These are phyloP conservation scores for Ettlia oleoabundans DNA, from an alignment of 139 green algal genomes.

Conservation along the genomic window DNA sequence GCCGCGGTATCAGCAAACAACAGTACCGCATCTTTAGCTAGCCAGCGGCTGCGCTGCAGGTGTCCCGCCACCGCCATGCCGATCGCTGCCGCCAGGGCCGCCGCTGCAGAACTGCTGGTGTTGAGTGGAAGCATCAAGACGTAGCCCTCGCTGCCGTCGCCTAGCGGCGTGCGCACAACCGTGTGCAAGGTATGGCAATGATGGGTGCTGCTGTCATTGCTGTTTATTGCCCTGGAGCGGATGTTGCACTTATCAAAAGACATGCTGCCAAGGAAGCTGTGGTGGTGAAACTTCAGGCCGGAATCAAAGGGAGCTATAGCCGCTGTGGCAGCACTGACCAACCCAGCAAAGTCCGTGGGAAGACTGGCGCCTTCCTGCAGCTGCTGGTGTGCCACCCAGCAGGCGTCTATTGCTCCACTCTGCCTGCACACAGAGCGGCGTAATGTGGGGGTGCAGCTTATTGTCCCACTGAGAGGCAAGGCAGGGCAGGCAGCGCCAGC, in stretches of 20 bases:
- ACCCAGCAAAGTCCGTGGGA: background rate
- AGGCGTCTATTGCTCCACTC: background rate
- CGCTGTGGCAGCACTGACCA: background rate
- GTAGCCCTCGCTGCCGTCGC: constrained; percentile 35
- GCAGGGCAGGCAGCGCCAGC: background rate
- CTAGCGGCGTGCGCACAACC: background rate
- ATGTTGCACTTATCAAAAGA: background rate
- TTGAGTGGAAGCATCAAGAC: constrained; percentile 14
- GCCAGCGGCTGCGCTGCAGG: constrained; percentile 23
- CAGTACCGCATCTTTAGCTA: constrained; percentile 43
- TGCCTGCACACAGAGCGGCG: background rate
- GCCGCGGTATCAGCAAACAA: constrained; percentile 27
- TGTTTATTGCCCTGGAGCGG: background rate
- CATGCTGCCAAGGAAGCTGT: background rate
- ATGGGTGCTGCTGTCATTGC: background rate
- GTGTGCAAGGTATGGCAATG: constrained; percentile 20
- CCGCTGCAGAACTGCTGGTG: background rate
- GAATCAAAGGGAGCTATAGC: background rate
- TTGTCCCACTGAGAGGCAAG: background rate
- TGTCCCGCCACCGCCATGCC: constrained; percentile 7
- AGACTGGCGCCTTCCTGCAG: background rate
- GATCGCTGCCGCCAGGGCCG: background rate
- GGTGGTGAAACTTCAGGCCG: background rate
- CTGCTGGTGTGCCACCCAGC: background rate
- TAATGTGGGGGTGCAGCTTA: background rate